phyloP scores from a whole-genome alignment of 208 protist species.

The Acanthamoeba castellanii region DNA sequence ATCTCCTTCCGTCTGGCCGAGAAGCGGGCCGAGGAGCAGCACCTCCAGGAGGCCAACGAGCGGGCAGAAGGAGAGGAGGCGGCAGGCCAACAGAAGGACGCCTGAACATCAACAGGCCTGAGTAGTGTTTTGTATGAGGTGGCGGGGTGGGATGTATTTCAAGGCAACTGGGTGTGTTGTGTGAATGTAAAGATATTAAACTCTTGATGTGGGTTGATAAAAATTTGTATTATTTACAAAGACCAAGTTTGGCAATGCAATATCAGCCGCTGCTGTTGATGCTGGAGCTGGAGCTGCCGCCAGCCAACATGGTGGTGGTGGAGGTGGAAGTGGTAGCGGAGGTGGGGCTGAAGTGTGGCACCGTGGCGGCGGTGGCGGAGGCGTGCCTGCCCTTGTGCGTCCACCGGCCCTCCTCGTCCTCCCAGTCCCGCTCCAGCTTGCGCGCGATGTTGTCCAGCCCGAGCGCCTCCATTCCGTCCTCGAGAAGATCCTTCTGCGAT shows the following conservation, averaged over 20 bases:
- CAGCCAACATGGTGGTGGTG: too few species aligned
- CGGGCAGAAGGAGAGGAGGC: not conserved
- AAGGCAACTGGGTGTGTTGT: too few species aligned
- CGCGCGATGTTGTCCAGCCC: constrained; percentile 37
- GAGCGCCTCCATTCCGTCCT: constrained; percentile 47
- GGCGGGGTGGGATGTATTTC: too few species aligned
- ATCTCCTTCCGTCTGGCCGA: constrained; percentile 51
- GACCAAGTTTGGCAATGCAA: too few species aligned
- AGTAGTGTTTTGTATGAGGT: too few species aligned
- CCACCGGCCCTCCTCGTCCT: not conserved
- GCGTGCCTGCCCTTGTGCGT: not conserved
- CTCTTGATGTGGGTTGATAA: too few species aligned
- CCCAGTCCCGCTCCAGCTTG: not conserved
- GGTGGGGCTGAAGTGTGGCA: too few species aligned
- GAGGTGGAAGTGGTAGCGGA: too few species aligned
- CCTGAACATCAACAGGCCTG: not conserved
- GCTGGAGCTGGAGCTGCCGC: too few species aligned
- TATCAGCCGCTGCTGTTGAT: too few species aligned
- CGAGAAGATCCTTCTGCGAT: constrained; percentile 28
- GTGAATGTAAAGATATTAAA: too few species aligned
- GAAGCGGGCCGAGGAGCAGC: not conserved
- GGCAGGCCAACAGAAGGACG: not conserved
- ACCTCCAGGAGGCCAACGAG: not conserved
- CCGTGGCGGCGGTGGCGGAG: not conserved
- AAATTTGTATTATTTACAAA: too few species aligned